Evolutionary conservation across 1,284 basidiomycete species (phyloP).

Genomic region (Lignosus rhinocerotis): DNA sequence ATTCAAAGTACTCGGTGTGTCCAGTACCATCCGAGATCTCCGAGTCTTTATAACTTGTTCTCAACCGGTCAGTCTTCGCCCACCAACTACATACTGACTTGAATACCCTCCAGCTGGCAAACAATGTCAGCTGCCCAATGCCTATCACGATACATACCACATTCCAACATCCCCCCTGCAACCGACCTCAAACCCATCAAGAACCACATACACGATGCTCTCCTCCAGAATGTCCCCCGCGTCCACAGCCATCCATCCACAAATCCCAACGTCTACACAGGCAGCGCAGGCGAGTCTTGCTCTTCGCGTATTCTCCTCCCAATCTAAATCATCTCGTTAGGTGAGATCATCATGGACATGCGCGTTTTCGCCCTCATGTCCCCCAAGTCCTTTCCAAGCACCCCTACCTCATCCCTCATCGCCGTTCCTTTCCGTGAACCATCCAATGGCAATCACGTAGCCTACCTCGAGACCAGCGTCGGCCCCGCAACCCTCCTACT

Average conservation of each 20-base stretch:
- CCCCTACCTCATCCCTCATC: conserved; percentile 15
- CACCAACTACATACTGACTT: neutral
- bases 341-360: conserved; percentile 32
- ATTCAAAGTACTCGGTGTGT: too few relatives aligned
- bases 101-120: neutral
- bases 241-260: conserved; percentile 28
- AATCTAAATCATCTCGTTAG: conserved; percentile 9
- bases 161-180: conserved; percentile 20
- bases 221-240: conserved; percentile 23
- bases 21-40: too few relatives aligned
- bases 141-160: conserved; percentile 22
- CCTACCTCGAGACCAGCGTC: conserved; percentile 36
- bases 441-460: conserved; percentile 23
- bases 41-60: too few relatives aligned
- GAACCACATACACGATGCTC: conserved; percentile 25
- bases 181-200: conserved; percentile 17
- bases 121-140: neutral
- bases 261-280: conserved; percentile 27
- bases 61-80: neutral
- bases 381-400: conserved; percentile 17
- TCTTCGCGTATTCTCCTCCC: neutral
- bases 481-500: conserved; percentile 35
- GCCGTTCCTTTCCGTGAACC: conserved; percentile 22
- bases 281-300: conserved; percentile 25
- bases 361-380: conserved; percentile 22